Evolutionary conservation across 306 rosid genomes (phyloP), one percentile per base, ranked within the genome.

Genomic region (Datisca glomerata): DNA sequence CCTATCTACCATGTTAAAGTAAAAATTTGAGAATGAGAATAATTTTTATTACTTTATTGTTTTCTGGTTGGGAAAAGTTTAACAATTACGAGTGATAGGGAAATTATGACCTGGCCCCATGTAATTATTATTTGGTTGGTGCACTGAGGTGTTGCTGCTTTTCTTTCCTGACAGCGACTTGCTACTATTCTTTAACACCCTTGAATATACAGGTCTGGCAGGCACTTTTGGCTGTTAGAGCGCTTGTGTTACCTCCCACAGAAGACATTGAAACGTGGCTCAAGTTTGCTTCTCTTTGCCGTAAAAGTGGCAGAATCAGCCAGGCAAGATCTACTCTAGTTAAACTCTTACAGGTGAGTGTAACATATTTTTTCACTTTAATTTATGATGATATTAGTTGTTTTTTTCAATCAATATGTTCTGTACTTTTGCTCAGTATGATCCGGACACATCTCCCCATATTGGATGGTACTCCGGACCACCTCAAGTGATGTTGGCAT

Each of bases 211-310:
- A 89, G 98, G 95, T 89, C 53, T 89, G 98, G 98, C 98, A 84
- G 58, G 69, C 0, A 13, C 71, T 89, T 60, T 70, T 89, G 68
- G 75, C 49, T 55, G 79, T 89, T 49, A 77, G 95, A 64, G 89
- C 95, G 16, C 95, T 89, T 54, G 93, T 89, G 63, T 72, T 89
- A 8, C 95, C 98, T 65, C 98, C 95, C 35, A 68, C 75, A 17
- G 98, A 89, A 55, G 95, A 89, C 38, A 41, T 75, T 60, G 93
- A 89, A 40, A 83, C 94, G 43, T 84, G 98, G 98, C 93, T 89
- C 25, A 80, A 89, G 73, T 89, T 80, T 59, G 91, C 93, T 51
- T 70, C 86, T 45, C 95, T 80, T 54, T 83, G 98, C 67, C 74
- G 79, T 60, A 80, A 80, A 61, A 80, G 54, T 59, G 84, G 86